Conservation (phyloP, 768 basidiomycete genomes). For the Podaxis pistillaris region DNA sequence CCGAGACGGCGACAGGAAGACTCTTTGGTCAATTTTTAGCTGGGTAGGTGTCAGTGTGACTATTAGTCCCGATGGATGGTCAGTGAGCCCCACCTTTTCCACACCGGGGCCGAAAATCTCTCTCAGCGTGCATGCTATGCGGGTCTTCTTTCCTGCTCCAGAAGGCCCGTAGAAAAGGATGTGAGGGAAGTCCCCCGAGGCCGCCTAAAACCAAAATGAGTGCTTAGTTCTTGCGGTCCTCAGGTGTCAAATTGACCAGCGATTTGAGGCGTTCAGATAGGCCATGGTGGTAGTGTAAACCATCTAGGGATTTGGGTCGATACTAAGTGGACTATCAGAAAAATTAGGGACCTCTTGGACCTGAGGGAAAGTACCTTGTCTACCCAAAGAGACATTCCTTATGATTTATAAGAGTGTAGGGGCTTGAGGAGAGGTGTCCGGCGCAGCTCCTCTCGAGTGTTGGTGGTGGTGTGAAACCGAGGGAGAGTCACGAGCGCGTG, state of each 20-base stretch:
- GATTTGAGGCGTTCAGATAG: conserved; percentile 81
- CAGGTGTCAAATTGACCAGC: conserved; percentile 42
- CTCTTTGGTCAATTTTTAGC: conserved; percentile 97
- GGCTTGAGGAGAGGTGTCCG: neutral
- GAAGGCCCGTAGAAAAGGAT: conserved; percentile 97
- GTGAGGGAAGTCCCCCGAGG: conserved; percentile 94
- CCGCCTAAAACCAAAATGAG: conserved; percentile 48
- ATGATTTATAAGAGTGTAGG: neutral
- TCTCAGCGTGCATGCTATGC: conserved; percentile 85
- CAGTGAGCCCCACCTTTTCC: conserved; percentile 69
- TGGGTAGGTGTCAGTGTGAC: conserved; percentile 28
- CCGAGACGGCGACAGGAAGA: conserved; percentile 92
- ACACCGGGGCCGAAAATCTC: conserved; percentile 90
- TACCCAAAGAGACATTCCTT: conserved; percentile 66
- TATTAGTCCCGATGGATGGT: neutral
- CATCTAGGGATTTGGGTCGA: conserved; percentile 80
- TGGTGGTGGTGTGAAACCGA: neutral
- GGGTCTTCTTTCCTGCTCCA: conserved; percentile 97
- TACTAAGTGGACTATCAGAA: conserved; percentile 45
- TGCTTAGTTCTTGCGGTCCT: neutral
- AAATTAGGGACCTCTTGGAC: neutral
- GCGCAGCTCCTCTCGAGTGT: neutral
- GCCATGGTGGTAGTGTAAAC: conserved; percentile 83
- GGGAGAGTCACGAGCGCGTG: conserved; percentile 18
- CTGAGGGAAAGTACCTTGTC: conserved; percentile 44